Evolutionary conservation across 345 rosid species (phyloP), one percentile per base, ranked within the genome.

Genomic region (Limnanthes douglasii): DNA sequence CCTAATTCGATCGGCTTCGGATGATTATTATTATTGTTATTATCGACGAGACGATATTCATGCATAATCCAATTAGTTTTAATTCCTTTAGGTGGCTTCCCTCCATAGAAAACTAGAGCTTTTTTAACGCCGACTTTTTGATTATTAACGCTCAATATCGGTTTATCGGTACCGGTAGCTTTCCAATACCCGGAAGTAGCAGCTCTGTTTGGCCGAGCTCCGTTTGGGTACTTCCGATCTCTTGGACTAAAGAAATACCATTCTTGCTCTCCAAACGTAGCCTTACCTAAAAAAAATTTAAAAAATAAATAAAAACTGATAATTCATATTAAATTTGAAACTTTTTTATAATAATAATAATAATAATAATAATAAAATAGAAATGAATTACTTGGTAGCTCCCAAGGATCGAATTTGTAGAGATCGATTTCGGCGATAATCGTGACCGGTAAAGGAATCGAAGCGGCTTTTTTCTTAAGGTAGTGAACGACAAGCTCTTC

Each of bases 151-250:
- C 74, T 64, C 32, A 72, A 47, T 39, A 75, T 75, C 1, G 86
- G 86, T 47, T 75, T 75, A 56, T 75, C 86, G 0, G 74, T 75
- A 17, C 80, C 86, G 0, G 86, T 75, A 0, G 86, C 86, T 53
- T 75, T 75, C 85, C 85, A 75, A 15, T 75, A 75, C 17, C 85
- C 85, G 1, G 80, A 72, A 25, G 86, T 72, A 21, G 86, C 86
- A 14, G 86, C 81, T 18, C 86, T 54, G 18, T 76, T 76, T 0
- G 86, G 81, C 48, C 86, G 61, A 2, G 72, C 81, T 2, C 81
- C 81, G 36, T 76, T 76, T 0, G 86, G 86, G 41, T 75, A 75
- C 43, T 75, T 75, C 34, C 85, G 24, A 5, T 75, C 85, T 37
- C 85, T 57, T 2, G 85, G 76, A 46, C 76, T 75, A 34, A 75